Conservation (phyloP, 1,139 yeast genomes). For the Taphrina flavorubra region DNA sequence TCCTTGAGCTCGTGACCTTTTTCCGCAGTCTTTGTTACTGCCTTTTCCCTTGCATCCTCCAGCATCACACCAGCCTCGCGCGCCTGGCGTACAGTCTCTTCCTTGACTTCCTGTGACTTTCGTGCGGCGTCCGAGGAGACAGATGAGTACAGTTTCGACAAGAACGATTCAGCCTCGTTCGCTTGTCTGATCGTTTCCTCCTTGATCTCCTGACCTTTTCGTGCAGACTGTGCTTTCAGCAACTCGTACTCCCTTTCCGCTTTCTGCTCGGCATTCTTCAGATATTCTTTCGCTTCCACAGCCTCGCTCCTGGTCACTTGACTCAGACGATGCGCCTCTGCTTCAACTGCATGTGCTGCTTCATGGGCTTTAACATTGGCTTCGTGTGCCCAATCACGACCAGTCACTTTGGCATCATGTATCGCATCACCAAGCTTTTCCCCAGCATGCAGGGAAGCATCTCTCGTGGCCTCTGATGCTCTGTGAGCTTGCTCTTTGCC, state of each 20-base stretch:
- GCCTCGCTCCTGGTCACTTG: slow-evolving; percentile 18
- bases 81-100: slow-evolving; percentile 24
- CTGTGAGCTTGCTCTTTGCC: slow-evolving; percentile 8
- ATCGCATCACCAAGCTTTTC: slow-evolving; percentile 15
- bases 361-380: slow-evolving; percentile 24
- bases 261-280: slow-evolving; percentile 23
- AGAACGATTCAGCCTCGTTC: slow-evolving; percentile 7
- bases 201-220: slow-evolving; percentile 13
- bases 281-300: slow-evolving; percentile 19
- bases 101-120: slow-evolving; percentile 22
- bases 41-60: not conserved
- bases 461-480: slow-evolving; percentile 22
- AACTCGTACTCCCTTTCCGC: slow-evolving; percentile 17
- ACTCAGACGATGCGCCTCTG: slow-evolving; percentile 12
- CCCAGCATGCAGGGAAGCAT: slow-evolving; percentile 24
- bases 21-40: not conserved
- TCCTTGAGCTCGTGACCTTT: slow-evolving; percentile 13
- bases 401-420: slow-evolving; percentile 7
- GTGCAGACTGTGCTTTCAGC: slow-evolving; percentile 15
- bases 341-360: slow-evolving; percentile 12
- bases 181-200: slow-evolving; percentile 22
- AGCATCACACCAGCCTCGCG: slow-evolving; percentile 10
- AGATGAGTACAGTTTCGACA: not conserved
- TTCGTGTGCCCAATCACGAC: slow-evolving; percentile 12
- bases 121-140: slow-evolving; percentile 5